Evolutionary conservation across 1,284 basidiomycete genomes (phyloP).

Genomic region (Cryptococcus neoformans): DNA sequence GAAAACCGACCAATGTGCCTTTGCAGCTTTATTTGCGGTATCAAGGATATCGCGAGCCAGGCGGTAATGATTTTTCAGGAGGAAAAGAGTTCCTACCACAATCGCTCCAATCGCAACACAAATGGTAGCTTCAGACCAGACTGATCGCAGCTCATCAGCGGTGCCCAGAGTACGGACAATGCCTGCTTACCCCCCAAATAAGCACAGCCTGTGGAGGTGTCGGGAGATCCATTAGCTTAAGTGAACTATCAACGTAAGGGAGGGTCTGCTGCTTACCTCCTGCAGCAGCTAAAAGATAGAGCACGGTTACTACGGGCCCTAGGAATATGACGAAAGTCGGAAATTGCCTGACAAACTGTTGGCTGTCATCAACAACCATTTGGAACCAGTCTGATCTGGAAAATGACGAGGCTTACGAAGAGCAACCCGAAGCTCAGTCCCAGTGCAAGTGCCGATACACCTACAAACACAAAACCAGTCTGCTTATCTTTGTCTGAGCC

Average conservation of each 20-base stretch:
- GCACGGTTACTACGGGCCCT: background rate
- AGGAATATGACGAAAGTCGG: conserved; percentile 4
- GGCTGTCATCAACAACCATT: background rate
- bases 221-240: background rate
- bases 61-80: background rate
- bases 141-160: background rate
- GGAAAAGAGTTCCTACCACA: conserved; percentile 1
- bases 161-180: background rate
- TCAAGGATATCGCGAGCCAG: conserved; percentile 8
- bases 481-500: conserved; percentile 1
- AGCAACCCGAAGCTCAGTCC: conserved; percentile 6
- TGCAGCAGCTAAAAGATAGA: conserved; percentile 5
- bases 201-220: background rate
- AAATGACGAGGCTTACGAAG: conserved; percentile 8
- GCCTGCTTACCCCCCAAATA: background rate
- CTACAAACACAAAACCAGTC: conserved; percentile 1
- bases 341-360: conserved; percentile 9
- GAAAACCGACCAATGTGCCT: conserved; percentile 12
- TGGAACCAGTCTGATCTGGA: background rate
- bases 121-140: background rate
- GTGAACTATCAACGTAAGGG: background rate
- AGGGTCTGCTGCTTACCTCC: too few species aligned
- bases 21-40: conserved; percentile 10
- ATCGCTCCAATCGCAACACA: background rate
- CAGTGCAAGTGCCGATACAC: conserved; percentile 4